Evolutionary conservation across 371 early-diverging fungal genomes (phyloP), one percentile per base, ranked within the genome.

Genomic region (Amoeboaphelidium protococcarum): DNA sequence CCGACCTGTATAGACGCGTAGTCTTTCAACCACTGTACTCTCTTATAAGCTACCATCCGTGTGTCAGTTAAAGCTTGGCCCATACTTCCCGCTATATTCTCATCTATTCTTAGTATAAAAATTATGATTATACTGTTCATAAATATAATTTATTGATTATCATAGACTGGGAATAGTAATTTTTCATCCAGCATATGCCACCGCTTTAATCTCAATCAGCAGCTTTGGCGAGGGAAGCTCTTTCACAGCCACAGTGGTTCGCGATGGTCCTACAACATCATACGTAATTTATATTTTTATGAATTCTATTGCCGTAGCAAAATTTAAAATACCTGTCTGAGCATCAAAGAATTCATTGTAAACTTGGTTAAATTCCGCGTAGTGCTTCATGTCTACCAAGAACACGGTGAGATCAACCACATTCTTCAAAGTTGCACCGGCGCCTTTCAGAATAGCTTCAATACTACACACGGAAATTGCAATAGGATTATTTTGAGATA

Each of bases 331-430:
- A 31, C 37, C 57, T n/a, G 61, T 66, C 23, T 55, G 55, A 1
- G 62, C 61, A 42, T 57, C 56, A 53, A 69, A 69, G 54, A 55
- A 69, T 31, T 60, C 41, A 50, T 69, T 69, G 53, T 69, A 69
- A 37, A 67, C 71, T 51, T 68, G 64, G 49, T 74, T 76, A 56
- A 72, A 68, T 2, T 52, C 70, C 12, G 55, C 55, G 57, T 74
- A 76, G 52, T 76, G 62, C 44, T 59, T 53, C 77, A 76, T 76
- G 54, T 76, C 55, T 19, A 67, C 65, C 41, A 76, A 59, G 54
- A 76, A 76, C 24, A 74, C 69, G 20, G 72, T 74, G 58, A 76
- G 47, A 56, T 76, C 77, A 12, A 74, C 60, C 13, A 76, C 40
- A 45, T 73, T 51, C 40, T 57, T 61, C 27, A 76, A 54, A 19